Evolutionary conservation across 805 yeast species (phyloP).

Genomic region (Saccharomycopsis malanga): DNA sequence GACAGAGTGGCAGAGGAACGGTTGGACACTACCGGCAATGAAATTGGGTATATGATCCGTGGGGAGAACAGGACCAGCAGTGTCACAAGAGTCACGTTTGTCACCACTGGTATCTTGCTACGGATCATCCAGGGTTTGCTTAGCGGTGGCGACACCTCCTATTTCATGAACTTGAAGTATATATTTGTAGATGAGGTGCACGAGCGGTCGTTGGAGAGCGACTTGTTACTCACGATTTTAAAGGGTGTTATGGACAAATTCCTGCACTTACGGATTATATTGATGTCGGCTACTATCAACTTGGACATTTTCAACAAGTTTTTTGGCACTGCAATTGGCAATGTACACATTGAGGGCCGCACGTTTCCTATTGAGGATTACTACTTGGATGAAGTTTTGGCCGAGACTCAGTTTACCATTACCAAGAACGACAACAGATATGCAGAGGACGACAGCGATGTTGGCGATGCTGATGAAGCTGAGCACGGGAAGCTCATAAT

Average conservation of each 20-base stretch:
- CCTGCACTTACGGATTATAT: constrained; percentile 55
- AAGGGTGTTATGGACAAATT: constrained; percentile 49
- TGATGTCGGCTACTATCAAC: constrained; percentile 95
- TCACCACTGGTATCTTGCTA: constrained; percentile 87
- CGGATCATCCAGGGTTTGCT: constrained; percentile 42
- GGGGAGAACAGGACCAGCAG: constrained; percentile 69
- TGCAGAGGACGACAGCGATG: constrained; percentile 22
- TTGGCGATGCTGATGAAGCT: constrained; percentile 21
- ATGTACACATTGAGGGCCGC: constrained; percentile 83
- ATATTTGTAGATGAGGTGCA: constrained; percentile 96
- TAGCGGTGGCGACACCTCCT: constrained; percentile 24
- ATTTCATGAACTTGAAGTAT: constrained; percentile 42
- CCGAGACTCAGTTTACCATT: constrained; percentile 49
- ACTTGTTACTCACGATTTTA: constrained; percentile 53
- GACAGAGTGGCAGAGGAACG: constrained; percentile 89
- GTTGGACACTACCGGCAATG: constrained; percentile 48
- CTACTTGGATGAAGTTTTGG: constrained; percentile 62
- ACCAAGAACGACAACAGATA: constrained; percentile 21
- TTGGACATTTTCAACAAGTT: constrained; percentile 57
- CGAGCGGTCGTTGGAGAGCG: constrained; percentile 88
- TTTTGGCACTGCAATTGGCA: constrained; percentile 48
- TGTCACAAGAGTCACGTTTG: constrained; percentile 71
- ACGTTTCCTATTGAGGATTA: constrained; percentile 84
- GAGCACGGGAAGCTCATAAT: constrained; percentile 28
- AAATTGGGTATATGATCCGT: constrained; percentile 83